Base-by-base conservation (phyloP, 257 asterid genomes). In the Solanum bulbocastanum region DNA sequence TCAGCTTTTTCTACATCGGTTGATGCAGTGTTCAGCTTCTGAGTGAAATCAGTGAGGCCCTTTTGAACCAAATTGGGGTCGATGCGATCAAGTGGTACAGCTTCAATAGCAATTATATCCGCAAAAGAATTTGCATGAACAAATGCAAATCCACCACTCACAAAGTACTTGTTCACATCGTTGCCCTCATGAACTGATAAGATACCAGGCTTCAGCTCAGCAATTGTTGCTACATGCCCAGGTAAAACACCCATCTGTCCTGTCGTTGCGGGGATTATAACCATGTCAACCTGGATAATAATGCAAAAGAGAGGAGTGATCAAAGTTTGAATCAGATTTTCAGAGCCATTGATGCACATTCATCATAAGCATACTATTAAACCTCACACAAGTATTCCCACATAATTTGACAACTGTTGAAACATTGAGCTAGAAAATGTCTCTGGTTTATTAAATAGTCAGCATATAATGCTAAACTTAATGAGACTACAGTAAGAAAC, bases 211-310 rank as follows among this genome's bases (percentile, higher is more conserved):
- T 96, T 94, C 82, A 96, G 93, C 94, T 96, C 98, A 13, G 99
- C 98, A 88, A 96, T 94, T 15, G 99, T 94, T 14, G 99, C 92
- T 18, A 96, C 99, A 60, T 96, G 99, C 62, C 99, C 97, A 0
- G 99, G 98, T 90, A 95, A 91, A 86, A 96, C 96, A 93, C 98
- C 98, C 99, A 96, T 96, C 86, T 95, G 98, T 86, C 99, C 99
- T 0, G 97, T 94, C 27, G 95, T 89, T 87, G 99, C 98, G 27
- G 98, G 98, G 81, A 96, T 87, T 83, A 94, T 95, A 87, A 93
- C 99, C 99, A 95, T 95, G 91, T 96, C 99, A 87, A 96, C 99
- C 99, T 96, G 92, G 87, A 86, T 69, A 46, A 88, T 44, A 73
- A 46, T 82, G 86, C 86, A 15, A 60, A 66, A 23, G 74, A 62